A percentile compares a stretch with the other conserved stretches of the same genome.
These are phyloP conservation scores for Gonium pectorale DNA, from an alignment of 139 green algal genomes.

Conservation along the genomic window DNA sequence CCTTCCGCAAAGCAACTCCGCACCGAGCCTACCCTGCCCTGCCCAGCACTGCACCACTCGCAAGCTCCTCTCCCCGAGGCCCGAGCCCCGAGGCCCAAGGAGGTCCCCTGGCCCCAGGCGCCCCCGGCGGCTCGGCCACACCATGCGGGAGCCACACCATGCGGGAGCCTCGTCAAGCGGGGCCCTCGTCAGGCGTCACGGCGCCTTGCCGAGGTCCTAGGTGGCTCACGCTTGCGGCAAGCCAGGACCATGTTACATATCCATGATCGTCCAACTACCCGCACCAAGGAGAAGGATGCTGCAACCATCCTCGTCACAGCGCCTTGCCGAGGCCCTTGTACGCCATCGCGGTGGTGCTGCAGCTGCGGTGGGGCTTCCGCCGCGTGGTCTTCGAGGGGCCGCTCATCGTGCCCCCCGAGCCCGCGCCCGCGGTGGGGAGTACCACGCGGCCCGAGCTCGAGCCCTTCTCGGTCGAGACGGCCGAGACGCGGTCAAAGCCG, in stretches of 20 bases:
- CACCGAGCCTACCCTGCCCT: not conserved
- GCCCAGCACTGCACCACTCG: not conserved
- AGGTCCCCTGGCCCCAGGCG: not conserved
- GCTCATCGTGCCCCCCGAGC: not conserved
- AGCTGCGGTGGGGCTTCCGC: slow-evolving; percentile 12
- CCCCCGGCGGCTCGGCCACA: not conserved
- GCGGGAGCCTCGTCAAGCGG: not conserved
- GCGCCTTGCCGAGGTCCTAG: not conserved
- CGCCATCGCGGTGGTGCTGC: slow-evolving; percentile 4
- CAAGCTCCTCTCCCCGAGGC: not conserved
- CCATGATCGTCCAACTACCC: not conserved
- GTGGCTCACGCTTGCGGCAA: not conserved
- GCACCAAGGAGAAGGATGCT: not conserved
- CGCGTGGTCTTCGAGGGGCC: not conserved
- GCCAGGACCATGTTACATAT: no score
- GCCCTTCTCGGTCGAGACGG: not conserved
- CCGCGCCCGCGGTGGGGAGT: not conserved
- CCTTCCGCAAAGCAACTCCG: no score
- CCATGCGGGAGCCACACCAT: not conserved
- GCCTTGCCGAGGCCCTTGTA: not conserved
- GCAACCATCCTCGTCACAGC: not conserved
- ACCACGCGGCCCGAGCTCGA: not conserved
- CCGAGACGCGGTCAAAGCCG: no score
- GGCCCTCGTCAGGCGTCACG: not conserved
- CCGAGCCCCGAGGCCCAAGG: no score